Evolutionary conservation across 208 protist species (phyloP).

Genomic region (Wallacemonas sp.): DNA sequence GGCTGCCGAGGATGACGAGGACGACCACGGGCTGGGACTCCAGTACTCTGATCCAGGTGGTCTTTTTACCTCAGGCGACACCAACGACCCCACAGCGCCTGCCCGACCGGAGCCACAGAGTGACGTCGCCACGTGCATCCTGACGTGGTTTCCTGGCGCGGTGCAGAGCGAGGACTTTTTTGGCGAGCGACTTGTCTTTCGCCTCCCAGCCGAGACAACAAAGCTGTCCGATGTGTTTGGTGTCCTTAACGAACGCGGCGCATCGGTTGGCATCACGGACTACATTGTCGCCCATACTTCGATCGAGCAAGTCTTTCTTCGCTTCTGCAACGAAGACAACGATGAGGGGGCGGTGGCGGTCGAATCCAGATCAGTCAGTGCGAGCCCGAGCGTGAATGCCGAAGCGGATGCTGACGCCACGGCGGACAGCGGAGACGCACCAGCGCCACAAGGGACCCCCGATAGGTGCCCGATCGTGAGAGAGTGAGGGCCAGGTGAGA

Average conservation of each 20-base stretch:
- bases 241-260: slow-evolving; percentile 15
- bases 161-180: slow-evolving; percentile 56
- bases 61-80: too few species aligned
- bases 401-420: too few species aligned
- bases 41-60: too few species aligned
- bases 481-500: too few species aligned
- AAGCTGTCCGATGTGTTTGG: slow-evolving; percentile 1
- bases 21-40: too few species aligned
- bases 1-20: neutral
- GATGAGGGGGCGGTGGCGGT: neutral
- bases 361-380: too few species aligned
- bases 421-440: too few species aligned
- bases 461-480: too few species aligned
- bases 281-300: slow-evolving; percentile 75
- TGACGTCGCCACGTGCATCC: neutral
- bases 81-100: slow-evolving; percentile 10
- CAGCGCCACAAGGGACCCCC: too few species aligned
- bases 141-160: slow-evolving; percentile 46
- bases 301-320: slow-evolving; percentile 75
- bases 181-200: slow-evolving; percentile 24
- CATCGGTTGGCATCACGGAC: slow-evolving; percentile 45
- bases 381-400: too few species aligned
- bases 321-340: slow-evolving; percentile 33
- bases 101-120: neutral
- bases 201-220: slow-evolving; percentile 4